phyloP scores from a whole-genome alignment of 78 protist genomes.

The Guillardia theta region DNA sequence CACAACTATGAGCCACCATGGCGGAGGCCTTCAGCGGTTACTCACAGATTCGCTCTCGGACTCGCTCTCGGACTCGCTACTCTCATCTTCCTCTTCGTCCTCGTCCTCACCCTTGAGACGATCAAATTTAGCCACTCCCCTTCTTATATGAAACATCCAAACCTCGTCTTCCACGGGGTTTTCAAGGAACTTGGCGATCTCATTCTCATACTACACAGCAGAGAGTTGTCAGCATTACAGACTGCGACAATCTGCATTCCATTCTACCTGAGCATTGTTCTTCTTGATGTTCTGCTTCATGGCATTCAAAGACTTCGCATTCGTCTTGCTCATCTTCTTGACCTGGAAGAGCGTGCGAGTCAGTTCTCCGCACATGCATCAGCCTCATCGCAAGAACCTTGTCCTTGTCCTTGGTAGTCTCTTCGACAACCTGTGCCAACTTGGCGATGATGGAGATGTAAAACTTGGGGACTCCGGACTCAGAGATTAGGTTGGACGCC shows the following conservation, averaged over 20 bases:
- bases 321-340: slow-evolving; percentile 27
- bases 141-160: too few species aligned
- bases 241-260: too few species aligned
- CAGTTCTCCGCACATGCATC: not conserved
- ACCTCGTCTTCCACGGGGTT: not conserved
- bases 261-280: slow-evolving; percentile 4
- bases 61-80: not conserved
- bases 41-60: slow-evolving; percentile 3
- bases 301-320: slow-evolving; percentile 22
- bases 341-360: not conserved
- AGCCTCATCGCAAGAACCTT: not conserved
- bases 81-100: not conserved
- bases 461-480: not conserved
- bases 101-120: not conserved
- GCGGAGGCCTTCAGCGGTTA: too few species aligned
- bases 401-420: not conserved
- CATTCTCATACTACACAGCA: slow-evolving; percentile 9
- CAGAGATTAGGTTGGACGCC: not conserved
- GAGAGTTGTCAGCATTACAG: too few species aligned
- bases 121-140: too few species aligned
- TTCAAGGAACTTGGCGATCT: not conserved
- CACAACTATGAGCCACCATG: too few species aligned
- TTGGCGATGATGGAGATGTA: not conserved
- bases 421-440: not conserved
- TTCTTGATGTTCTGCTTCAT: slow-evolving; percentile 33